Percentiles rank a stretch among this genome's conserved stretches.
Evolutionary conservation across 768 basidiomycete genomes (phyloP).

Genomic region (Phaeotremella fagi): DNA sequence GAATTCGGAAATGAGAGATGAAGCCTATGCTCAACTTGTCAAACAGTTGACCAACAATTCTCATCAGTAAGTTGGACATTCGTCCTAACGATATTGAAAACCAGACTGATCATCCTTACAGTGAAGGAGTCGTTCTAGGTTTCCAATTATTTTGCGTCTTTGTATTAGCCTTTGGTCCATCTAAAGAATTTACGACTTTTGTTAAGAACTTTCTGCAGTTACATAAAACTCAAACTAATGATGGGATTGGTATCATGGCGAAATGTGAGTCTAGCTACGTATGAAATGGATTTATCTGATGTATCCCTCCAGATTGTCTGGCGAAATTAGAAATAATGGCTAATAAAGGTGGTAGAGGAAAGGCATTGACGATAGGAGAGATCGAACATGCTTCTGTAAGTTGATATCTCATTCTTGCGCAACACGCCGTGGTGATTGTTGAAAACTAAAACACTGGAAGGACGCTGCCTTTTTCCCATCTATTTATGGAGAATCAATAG

Average conservation of each 20-base stretch:
- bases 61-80: conserved; percentile 54
- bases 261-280: conserved; percentile 52
- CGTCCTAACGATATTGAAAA: background rate
- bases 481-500: conserved; percentile 85
- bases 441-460: conserved; percentile 45
- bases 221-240: conserved; percentile 63
- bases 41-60: conserved; percentile 85
- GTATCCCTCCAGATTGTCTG: conserved; percentile 56
- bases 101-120: conserved; percentile 40
- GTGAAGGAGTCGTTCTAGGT: conserved; percentile 80
- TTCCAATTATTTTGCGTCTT: conserved; percentile 91
- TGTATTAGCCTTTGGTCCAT: conserved; percentile 86
- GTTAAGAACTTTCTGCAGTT: conserved; percentile 72
- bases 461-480: conserved; percentile 94
- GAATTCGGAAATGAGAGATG: conserved; percentile 81
- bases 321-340: conserved; percentile 68
- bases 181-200: conserved; percentile 84
- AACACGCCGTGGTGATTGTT: background rate
- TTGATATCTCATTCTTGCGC: conserved; percentile 9
- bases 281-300: background rate
- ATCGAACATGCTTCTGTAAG: conserved; percentile 84
- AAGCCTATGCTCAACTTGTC: conserved; percentile 87
- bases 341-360: conserved; percentile 74
- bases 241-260: conserved; percentile 81
- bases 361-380: conserved; percentile 72